A percentile compares a stretch with the other conserved stretches of the same genome.
These are phyloP conservation scores for Aurinia saxatilis DNA, from an alignment of 345 rosid species.

Conservation along the genomic window DNA sequence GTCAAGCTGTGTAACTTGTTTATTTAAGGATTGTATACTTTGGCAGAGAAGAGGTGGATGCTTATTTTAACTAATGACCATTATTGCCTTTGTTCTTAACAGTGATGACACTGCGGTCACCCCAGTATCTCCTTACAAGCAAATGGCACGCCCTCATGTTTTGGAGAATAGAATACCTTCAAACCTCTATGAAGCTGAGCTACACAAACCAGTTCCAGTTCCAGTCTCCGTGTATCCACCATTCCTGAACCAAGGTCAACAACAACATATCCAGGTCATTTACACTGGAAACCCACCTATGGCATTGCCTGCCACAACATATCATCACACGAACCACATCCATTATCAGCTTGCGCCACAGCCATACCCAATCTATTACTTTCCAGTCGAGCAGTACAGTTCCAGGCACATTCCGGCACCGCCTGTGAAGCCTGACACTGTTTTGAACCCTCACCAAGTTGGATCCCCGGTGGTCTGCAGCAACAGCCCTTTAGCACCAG, in stretches of 20 bases:
- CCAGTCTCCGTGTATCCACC: slow-evolving; percentile 41
- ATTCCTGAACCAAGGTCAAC: slow-evolving; percentile 37
- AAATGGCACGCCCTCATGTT: slow-evolving; percentile 12
- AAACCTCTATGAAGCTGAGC: slow-evolving; percentile 22
- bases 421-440: slow-evolving; percentile 22
- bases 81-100: not conserved
- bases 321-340: slow-evolving; percentile 35
- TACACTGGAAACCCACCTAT: slow-evolving; percentile 33
- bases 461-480: slow-evolving; percentile 15
- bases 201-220: slow-evolving; percentile 30
- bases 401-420: slow-evolving; percentile 19
- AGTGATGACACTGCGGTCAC: slow-evolving; percentile 10
- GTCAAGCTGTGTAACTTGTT: not conserved
- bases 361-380: slow-evolving; percentile 36
- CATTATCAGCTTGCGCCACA: slow-evolving; percentile 42
- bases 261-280: slow-evolving; percentile 35
- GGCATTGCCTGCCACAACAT: slow-evolving; percentile 29
- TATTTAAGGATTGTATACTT: not conserved
- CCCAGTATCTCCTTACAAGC: slow-evolving; percentile 12
- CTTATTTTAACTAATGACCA: not conserved
- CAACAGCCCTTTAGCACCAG: slow-evolving; percentile 31
- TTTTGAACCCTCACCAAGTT: slow-evolving; percentile 8
- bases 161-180: slow-evolving; percentile 28
- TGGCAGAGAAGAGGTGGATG: not conserved
- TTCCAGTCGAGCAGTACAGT: slow-evolving; percentile 37